These are phyloP conservation scores for Sugiyamaella marilandica DNA, from an alignment of 805 yeast genomes.

Conservation along the genomic window DNA sequence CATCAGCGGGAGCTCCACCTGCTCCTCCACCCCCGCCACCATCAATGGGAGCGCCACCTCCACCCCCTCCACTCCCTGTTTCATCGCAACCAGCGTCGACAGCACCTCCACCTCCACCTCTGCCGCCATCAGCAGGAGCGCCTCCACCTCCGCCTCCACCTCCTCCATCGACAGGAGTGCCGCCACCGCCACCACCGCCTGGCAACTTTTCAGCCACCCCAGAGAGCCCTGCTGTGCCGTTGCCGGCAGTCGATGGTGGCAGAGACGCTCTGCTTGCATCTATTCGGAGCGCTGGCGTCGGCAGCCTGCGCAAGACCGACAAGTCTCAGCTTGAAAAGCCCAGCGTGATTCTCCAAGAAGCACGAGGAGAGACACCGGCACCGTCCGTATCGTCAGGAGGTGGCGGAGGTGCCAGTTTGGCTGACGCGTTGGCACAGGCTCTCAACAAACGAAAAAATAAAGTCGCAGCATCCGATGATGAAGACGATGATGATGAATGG, in stretches of 20 bases:
- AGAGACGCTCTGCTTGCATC: slow-evolving; percentile 84
- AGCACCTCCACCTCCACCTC: slow-evolving; percentile 32
- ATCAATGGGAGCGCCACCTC: slow-evolving; percentile 33
- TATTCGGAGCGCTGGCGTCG: slow-evolving; percentile 74
- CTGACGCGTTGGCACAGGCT: slow-evolving; percentile 87
- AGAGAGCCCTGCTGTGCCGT: slow-evolving; percentile 34
- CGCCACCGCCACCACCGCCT: slow-evolving; percentile 40
- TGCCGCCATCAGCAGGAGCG: slow-evolving; percentile 30
- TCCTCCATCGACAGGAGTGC: slow-evolving; percentile 28
- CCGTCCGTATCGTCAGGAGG: slow-evolving; percentile 36
- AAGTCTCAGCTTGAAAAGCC: slow-evolving; percentile 80
- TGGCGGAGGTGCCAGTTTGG: slow-evolving; percentile 58
- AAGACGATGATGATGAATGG: slow-evolving; percentile 79
- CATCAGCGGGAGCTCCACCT: slow-evolving; percentile 29
- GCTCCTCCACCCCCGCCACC: slow-evolving; percentile 37
- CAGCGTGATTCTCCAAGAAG: slow-evolving; percentile 64
- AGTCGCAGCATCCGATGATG: slow-evolving; percentile 77
- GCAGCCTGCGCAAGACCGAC: slow-evolving; percentile 68
- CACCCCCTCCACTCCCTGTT: slow-evolving; percentile 28
- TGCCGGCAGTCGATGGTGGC: slow-evolving; percentile 46
- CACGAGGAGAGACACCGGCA: slow-evolving; percentile 53
- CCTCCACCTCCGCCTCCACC: slow-evolving; percentile 30
- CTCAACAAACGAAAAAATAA: slow-evolving; percentile 75
- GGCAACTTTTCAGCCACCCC: slow-evolving; percentile 22
- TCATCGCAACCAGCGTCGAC: slow-evolving; percentile 13